Conservation (phyloP, 164 flowering plant species). For the Aristolochia contorta region DNA sequence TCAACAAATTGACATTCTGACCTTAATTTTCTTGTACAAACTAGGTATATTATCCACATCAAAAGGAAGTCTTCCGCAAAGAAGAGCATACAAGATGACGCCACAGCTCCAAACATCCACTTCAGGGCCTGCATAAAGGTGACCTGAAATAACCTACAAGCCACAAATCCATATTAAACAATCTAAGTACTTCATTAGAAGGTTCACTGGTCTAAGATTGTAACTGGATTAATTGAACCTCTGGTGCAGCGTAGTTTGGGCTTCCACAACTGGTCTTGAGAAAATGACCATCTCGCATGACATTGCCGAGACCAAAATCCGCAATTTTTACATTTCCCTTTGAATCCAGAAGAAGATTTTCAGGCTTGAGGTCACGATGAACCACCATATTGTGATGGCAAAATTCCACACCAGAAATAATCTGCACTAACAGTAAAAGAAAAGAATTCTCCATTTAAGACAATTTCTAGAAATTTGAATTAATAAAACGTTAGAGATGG, state of each 20-base stretch:
- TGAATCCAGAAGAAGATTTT: conserved; percentile 17
- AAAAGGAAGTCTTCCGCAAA: conserved; percentile 17
- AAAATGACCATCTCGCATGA: conserved; percentile 25
- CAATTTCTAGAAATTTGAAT: no score
- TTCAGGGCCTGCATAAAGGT: conserved; percentile 17
- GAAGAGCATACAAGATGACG: conserved; percentile 23
- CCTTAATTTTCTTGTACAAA: conserved; percentile 14
- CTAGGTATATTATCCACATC: conserved; percentile 12
- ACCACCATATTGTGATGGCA: conserved; percentile 24
- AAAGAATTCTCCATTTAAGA: background rate
- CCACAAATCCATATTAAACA: background rate
- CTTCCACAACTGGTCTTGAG: conserved; percentile 22
- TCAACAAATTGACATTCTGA: background rate
- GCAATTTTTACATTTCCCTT: conserved; percentile 17
- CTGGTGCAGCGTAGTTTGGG: conserved; percentile 24
- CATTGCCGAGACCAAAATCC: conserved; percentile 22
- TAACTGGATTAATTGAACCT: conserved; percentile 7
- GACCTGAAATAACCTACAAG: conserved; percentile 14
- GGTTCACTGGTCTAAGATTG: no score
- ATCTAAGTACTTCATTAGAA: no score
- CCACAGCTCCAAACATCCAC: conserved; percentile 44
- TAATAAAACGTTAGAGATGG: no score
- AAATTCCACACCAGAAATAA: conserved; percentile 22
- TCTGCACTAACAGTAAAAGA: conserved; percentile 10
- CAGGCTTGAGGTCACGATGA: conserved; percentile 26